Evolutionary conservation across 805 yeast genomes (phyloP).

Genomic region (Candida sakaeoensis): DNA sequence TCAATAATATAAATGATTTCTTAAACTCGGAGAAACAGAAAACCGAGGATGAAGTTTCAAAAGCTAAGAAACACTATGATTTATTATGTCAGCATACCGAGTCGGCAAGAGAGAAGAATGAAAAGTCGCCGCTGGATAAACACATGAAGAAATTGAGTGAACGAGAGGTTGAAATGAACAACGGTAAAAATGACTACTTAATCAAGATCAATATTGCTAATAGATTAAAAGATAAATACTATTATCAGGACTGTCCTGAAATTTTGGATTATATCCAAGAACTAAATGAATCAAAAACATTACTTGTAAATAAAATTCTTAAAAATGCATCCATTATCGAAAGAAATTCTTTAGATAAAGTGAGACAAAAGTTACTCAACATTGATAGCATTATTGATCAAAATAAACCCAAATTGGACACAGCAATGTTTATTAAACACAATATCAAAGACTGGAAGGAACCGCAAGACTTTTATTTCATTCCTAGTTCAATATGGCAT

Average conservation of each 20-base stretch:
- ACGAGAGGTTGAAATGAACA: conserved; percentile 77
- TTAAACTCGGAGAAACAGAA: conserved; percentile 45
- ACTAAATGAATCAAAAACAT: conserved; percentile 73
- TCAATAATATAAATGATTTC: conserved; percentile 58
- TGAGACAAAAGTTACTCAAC: conserved; percentile 47
- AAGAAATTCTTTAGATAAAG: conserved; percentile 39
- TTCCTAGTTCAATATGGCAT: conserved; percentile 94
- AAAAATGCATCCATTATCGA: conserved; percentile 61
- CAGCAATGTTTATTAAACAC: conserved; percentile 91
- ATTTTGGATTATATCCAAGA: conserved; percentile 80
- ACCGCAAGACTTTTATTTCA: conserved; percentile 78
- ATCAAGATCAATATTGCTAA: conserved; percentile 81
- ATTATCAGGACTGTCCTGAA: conserved; percentile 90
- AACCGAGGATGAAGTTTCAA: conserved; percentile 53
- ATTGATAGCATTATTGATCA: conserved; percentile 58
- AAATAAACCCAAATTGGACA: conserved; percentile 71
- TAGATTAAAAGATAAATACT: conserved; percentile 87
- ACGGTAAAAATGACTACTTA: conserved; percentile 79
- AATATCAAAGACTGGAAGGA: conserved; percentile 74
- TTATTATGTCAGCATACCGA: conserved; percentile 78
- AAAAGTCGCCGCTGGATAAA: conserved; percentile 50
- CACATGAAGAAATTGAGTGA: conserved; percentile 53
- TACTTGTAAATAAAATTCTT: conserved; percentile 66
- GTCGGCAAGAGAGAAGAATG: conserved; percentile 67
- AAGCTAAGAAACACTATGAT: conserved; percentile 76